phyloP scores from a whole-genome alignment of 768 basidiomycete genomes.

The Rhizopogon sp. region DNA sequence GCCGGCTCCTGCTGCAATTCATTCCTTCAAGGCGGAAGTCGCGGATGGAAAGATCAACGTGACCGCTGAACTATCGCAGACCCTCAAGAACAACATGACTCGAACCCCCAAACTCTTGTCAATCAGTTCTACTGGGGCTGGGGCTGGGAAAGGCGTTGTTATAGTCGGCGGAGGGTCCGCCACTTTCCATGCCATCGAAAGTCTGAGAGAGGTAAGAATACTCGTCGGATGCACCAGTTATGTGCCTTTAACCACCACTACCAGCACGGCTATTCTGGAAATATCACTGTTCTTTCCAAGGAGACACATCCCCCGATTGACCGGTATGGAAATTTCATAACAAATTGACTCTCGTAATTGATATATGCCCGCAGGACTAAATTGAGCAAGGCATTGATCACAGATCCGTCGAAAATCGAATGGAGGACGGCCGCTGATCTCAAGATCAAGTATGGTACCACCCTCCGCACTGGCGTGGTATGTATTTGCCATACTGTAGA shows the following conservation, averaged over 20 bases:
- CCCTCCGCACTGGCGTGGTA: constrained; percentile 56
- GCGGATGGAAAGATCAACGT: constrained; percentile 74
- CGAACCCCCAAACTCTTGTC: constrained; percentile 55
- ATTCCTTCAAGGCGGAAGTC: constrained; percentile 68
- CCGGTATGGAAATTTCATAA: constrained; percentile 37
- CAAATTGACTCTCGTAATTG: background rate
- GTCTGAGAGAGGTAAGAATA: constrained; percentile 65
- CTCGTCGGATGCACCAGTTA: background rate
- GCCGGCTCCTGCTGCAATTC: constrained; percentile 75
- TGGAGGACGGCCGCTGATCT: constrained; percentile 69
- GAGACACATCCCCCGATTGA: constrained; percentile 83
- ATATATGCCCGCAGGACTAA: constrained; percentile 58
- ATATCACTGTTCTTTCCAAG: constrained; percentile 75
- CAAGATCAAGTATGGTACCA: constrained; percentile 68
- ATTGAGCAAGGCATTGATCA: constrained; percentile 80
- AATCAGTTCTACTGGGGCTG: constrained; percentile 38
- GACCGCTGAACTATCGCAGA: constrained; percentile 58
- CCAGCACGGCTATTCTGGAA: constrained; percentile 72
- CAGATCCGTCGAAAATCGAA: constrained; percentile 74
- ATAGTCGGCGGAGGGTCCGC: constrained; percentile 87
- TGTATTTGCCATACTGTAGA: constrained; percentile 16
- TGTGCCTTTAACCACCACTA: no score
- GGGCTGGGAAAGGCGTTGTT: constrained; percentile 61
- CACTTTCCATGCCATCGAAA: constrained; percentile 71
- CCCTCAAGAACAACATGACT: constrained; percentile 61